These are phyloP conservation scores for Beta corolliflora DNA, from an alignment of 179 eudicot species.

Conservation along the genomic window DNA sequence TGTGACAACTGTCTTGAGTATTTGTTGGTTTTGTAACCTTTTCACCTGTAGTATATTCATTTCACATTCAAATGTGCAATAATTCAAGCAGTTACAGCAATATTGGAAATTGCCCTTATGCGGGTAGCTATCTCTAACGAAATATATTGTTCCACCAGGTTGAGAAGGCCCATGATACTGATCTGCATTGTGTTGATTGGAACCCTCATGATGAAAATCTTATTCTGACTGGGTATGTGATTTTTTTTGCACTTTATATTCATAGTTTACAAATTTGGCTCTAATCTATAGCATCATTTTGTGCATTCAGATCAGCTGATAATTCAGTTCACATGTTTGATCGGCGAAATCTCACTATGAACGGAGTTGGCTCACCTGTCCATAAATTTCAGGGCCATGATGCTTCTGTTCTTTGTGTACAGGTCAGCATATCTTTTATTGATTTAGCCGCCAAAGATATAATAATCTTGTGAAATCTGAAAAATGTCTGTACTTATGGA, in stretches of 20 bases:
- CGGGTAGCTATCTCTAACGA: neutral
- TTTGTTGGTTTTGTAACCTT: neutral
- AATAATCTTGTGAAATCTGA: neutral
- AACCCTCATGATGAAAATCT: constrained; percentile 77
- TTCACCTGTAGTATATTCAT: neutral
- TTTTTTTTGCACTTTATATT: constrained; percentile 2
- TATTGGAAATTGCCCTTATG: neutral
- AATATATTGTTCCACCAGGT: constrained; percentile 48
- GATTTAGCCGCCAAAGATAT: neutral
- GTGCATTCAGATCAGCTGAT: constrained; percentile 80
- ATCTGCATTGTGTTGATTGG: constrained; percentile 99
- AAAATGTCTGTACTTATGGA: constrained; percentile 5
- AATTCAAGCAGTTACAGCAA: neutral
- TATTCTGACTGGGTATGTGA: constrained; percentile 77
- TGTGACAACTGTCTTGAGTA: neutral
- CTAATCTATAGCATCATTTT: neutral
- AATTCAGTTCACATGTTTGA: constrained; percentile 87
- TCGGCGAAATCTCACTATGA: constrained; percentile 70
- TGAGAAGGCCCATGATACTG: constrained; percentile 90
- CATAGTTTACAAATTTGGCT: neutral
- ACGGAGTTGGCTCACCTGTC: constrained; percentile 77
- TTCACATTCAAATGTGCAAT: constrained; percentile 10
- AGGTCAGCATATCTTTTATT: constrained; percentile 44
- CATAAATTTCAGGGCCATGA: constrained; percentile 78
- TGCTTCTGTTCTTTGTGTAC: constrained; percentile 85